These are phyloP conservation scores for Dactylonectria estremocensis DNA, from an alignment of 2,329 filamentous ascomycete species.

Conservation along the genomic window DNA sequence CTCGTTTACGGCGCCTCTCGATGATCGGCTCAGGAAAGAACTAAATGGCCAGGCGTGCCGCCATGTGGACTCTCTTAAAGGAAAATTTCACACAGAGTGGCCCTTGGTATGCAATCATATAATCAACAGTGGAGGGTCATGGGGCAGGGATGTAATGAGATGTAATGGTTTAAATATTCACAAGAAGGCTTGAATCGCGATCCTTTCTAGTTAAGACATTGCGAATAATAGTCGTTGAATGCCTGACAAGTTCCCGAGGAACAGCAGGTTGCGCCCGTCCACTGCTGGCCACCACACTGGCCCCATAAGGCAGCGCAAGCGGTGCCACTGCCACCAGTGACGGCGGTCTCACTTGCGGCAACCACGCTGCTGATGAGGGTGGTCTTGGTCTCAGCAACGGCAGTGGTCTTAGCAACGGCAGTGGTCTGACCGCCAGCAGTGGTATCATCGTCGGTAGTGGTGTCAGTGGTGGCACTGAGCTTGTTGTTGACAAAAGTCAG, in stretches of 20 bases:
- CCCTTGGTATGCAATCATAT: no score
- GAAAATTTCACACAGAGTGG: no score
- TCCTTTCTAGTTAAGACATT: conserved; percentile 27
- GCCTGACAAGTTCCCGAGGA: conserved; percentile 29
- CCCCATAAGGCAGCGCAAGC: conserved; percentile 28
- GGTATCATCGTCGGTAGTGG: conserved; percentile 59
- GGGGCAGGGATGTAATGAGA: no score
- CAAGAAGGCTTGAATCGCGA: no score
- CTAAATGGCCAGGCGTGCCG: no score
- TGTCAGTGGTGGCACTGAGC: conserved; percentile 44
- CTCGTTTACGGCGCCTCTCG: no score
- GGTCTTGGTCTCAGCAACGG: neutral
- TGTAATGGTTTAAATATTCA: no score
- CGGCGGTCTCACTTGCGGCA: neutral
- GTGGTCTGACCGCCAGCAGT: neutral
- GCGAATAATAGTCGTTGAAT: conserved; percentile 32
- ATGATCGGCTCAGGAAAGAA: no score
- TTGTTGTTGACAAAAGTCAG: conserved; percentile 70
- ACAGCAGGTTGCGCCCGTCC: conserved; percentile 35
- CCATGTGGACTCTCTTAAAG: no score
- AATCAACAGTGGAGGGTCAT: no score
- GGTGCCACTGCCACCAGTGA: neutral
- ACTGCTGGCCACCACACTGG: conserved; percentile 28
- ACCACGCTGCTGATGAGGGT: neutral
- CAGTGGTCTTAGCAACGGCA: neutral